These are phyloP conservation scores for Nematodospora anomalae DNA, from an alignment of 1,139 yeast species.

Conservation along the genomic window DNA sequence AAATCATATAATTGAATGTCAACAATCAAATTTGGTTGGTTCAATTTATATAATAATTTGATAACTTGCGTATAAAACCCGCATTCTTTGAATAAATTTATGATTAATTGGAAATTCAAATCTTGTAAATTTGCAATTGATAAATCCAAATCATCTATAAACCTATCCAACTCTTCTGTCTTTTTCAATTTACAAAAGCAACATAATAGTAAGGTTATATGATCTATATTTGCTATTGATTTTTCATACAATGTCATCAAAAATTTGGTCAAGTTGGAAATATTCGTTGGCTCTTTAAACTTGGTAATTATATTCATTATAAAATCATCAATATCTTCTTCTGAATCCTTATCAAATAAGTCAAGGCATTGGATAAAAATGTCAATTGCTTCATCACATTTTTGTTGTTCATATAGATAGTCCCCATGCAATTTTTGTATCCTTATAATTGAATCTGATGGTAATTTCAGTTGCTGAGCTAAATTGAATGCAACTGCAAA, in stretches of 20 bases:
- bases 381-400: conserved; percentile 65
- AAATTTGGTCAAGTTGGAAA: conserved; percentile 62
- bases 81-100: conserved; percentile 76
- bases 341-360: conserved; percentile 11
- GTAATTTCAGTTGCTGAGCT: conserved; percentile 51
- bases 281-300: conserved; percentile 82
- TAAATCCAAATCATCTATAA: conserved; percentile 49
- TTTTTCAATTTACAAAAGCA: conserved; percentile 80
- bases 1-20: conserved; percentile 73
- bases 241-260: conserved; percentile 56
- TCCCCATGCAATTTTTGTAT: conserved; percentile 75
- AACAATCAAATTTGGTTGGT: conserved; percentile 75
- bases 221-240: conserved; percentile 66
- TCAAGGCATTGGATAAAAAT: conserved; percentile 55
- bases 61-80: conserved; percentile 72
- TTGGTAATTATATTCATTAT: conserved; percentile 79
- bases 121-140: conserved; percentile 28
- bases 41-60: conserved; percentile 64
- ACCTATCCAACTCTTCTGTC: conserved; percentile 55
- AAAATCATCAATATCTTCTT: conserved; percentile 44
- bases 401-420: conserved; percentile 62
- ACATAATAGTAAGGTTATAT: conserved; percentile 76
- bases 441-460: conserved; percentile 39
- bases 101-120: conserved; percentile 71
- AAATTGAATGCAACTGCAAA: conserved; percentile 72